A percentile compares a stretch with the other conserved stretches of the same genome.
Evolutionary conservation across 176 grass and related monocot species (phyloP).

Genomic region (Carex parvula): DNA sequence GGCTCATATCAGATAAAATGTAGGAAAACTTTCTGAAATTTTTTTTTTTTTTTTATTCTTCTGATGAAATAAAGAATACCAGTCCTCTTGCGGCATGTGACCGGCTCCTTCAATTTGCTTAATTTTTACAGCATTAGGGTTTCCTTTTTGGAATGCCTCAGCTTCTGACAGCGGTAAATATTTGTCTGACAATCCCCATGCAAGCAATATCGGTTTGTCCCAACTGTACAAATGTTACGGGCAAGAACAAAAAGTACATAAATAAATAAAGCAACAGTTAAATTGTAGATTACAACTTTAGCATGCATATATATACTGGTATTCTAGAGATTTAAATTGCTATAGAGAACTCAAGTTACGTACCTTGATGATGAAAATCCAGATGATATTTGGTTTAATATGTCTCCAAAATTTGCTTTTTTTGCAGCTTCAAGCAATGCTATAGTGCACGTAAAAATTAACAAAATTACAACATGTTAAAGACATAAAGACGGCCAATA

Average conservation of each 20-base stretch:
- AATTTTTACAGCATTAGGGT: conserved; percentile 53
- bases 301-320: background rate
- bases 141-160: conserved; percentile 73
- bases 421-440: conserved; percentile 93
- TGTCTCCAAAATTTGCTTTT: conserved; percentile 69
- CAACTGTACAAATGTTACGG: conserved; percentile 43
- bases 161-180: conserved; percentile 68
- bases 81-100: conserved; percentile 94
- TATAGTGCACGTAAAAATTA: conserved; percentile 20
- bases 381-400: conserved; percentile 55
- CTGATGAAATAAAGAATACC: conserved; percentile 38
- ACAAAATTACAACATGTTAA: conserved; percentile 1
- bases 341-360: background rate
- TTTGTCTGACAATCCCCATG: conserved; percentile 87
- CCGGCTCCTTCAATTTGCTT: conserved; percentile 81
- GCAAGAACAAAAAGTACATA: background rate
- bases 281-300: background rate
- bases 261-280: background rate
- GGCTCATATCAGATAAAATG: background rate
- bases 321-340: conserved; percentile 11
- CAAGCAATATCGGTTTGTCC: conserved; percentile 73
- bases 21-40: background rate
- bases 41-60: conserved; percentile 9
- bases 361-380: conserved; percentile 87
- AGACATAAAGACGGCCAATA: background rate